Conservation (phyloP, 2,329 filamentous ascomycete species). For the Cladosporium sp. region DNA sequence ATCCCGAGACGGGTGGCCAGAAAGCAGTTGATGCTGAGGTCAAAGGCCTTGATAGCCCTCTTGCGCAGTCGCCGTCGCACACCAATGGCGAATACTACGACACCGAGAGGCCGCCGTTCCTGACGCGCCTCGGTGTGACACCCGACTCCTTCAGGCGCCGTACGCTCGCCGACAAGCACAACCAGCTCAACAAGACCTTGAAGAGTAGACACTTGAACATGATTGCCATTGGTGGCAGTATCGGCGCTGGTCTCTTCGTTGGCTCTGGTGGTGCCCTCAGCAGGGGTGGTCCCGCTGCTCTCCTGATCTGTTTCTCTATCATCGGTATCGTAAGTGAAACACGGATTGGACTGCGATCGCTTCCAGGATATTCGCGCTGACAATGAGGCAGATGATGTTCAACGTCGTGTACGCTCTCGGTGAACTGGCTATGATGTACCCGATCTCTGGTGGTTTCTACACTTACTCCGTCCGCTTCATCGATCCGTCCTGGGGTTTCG, state of each 20-base stretch:
- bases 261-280: conserved; percentile 44
- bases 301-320: conserved; percentile 27
- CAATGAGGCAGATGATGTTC: conserved; percentile 31
- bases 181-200: conserved; percentile 28
- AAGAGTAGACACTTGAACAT: conserved; percentile 28
- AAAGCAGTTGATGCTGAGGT: conserved; percentile 38
- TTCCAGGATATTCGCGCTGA: conserved; percentile 2
- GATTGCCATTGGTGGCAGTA: conserved; percentile 32
- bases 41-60: conserved; percentile 8
- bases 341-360: conserved; percentile 8
- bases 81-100: conserved; percentile 11
- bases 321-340: conserved; percentile 26
- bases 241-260: conserved; percentile 52
- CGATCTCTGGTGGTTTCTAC: conserved; percentile 37
- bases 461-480: conserved; percentile 39
- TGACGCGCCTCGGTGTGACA: conserved; percentile 28
- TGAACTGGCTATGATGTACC: conserved; percentile 37
- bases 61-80: neutral
- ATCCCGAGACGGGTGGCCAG: conserved; percentile 56
- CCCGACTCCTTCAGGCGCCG: conserved; percentile 26
- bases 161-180: conserved; percentile 26
- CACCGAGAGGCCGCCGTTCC: conserved; percentile 14
- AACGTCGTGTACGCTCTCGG: conserved; percentile 37
- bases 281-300: conserved; percentile 43
- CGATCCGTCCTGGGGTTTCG: conserved; percentile 33